Evolutionary conservation across 306 rosid genomes (phyloP), one percentile per base, ranked within the genome.

Genomic region (Prunus fruticosa): DNA sequence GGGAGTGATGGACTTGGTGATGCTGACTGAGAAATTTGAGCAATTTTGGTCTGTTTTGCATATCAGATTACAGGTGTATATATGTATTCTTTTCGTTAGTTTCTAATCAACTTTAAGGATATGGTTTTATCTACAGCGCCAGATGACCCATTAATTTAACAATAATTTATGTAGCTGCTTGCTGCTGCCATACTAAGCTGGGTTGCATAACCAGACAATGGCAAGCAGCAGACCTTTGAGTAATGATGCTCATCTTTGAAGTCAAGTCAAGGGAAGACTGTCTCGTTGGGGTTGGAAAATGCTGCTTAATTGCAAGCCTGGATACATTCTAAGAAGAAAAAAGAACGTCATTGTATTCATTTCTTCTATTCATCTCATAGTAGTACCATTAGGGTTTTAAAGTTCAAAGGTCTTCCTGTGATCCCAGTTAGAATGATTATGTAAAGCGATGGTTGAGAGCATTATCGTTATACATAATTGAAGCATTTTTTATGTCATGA

Each of bases 1-100:
- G 98, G 98, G 27, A 94, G 98, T 84, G 98, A 94, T 54, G 98
- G 97, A 20, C 98, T 94, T 68, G 98, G 98, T 75, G 98, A 94
- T 80, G 98, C 98, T 76, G 98, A 94, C 73, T 94, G 83, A 86
- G 73, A 72, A 6, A 4, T 46, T 46, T n/a, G 12, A 14, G 20
- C 65, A 13, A 61, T 8, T 27, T 32, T 15, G n/a, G 6, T 64
- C 43, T 28, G 2, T 12, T 11, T 22, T 60, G 34, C 30, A 11
- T 5, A 16, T 30, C 67, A 30, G 10, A 62, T 15, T 11, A 63
- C 11, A 9, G 41, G 20, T 63, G 67, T n/a, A 4, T 62, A 16
- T 63, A 15, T 15, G 43, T 6, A 30, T 27, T n/a, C 7, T 4
- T 27, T 15, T n/a, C 2, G 2, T 63, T 6, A 0, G 4, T 28